Percentiles rank a stretch among this genome's conserved stretches.
Conservation (phyloP, 176 grass and related monocot species). For the Rhipidocladum racemiflorum region DNA sequence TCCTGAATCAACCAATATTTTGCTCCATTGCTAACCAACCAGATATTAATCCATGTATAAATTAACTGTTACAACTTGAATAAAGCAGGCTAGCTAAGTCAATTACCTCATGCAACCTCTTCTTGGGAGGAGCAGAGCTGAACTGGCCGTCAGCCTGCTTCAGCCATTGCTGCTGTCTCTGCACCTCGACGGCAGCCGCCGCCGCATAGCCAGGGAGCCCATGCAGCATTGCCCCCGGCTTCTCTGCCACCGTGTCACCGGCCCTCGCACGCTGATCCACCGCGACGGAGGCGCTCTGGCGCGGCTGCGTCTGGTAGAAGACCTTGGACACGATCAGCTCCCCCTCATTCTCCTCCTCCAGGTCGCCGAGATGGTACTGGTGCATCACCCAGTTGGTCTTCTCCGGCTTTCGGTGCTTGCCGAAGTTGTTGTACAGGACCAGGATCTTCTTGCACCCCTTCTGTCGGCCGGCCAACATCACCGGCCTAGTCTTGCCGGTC, state of each 20-base stretch:
- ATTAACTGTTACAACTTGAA: neutral
- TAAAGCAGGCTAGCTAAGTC: slow-evolving; percentile 9
- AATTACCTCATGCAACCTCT: slow-evolving; percentile 59
- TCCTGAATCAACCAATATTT: neutral
- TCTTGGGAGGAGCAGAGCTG: slow-evolving; percentile 40
- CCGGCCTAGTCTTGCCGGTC: slow-evolving; percentile 71
- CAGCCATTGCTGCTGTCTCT: slow-evolving; percentile 3
- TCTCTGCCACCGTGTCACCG: slow-evolving; percentile 22
- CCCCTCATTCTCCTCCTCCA: slow-evolving; percentile 84
- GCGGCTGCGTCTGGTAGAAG: slow-evolving; percentile 76
- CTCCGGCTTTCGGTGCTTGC: slow-evolving; percentile 66
- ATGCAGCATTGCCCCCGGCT: neutral
- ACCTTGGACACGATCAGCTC: slow-evolving; percentile 84
- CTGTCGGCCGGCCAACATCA: slow-evolving; percentile 51
- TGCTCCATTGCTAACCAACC: neutral
- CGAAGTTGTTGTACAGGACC: slow-evolving; percentile 78
- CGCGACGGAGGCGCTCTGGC: slow-evolving; percentile 37
- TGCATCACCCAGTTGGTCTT: slow-evolving; percentile 99
- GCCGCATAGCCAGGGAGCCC: neutral
- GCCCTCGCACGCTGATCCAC: slow-evolving; percentile 22
- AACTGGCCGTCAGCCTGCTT: slow-evolving; percentile 44
- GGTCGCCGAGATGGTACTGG: slow-evolving; percentile 83
- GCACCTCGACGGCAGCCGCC: neutral
- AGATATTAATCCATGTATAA: neutral
- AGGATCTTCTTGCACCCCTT: slow-evolving; percentile 98